Conservation (phyloP, 2,329 filamentous ascomycete genomes). For the Ascochyta pisi region DNA sequence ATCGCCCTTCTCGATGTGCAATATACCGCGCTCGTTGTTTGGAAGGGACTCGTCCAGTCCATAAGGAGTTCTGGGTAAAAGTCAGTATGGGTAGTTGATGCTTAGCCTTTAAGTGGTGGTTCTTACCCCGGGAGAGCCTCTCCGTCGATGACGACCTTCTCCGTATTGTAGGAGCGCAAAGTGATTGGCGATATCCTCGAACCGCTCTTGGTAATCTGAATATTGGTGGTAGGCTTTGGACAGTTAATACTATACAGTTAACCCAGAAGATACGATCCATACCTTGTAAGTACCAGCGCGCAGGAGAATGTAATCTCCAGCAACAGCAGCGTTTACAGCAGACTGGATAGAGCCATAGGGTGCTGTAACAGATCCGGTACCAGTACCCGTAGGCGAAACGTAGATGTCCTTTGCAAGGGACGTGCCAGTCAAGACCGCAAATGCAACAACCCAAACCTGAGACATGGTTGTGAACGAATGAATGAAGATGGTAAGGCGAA, state of each 20-base stretch:
- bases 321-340: conserved; percentile 55
- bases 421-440: not conserved
- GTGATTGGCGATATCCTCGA: conserved; percentile 39
- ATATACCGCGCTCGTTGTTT: conserved; percentile 54
- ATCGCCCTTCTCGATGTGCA: conserved; percentile 56
- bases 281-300: conserved; percentile 53
- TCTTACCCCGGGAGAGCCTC: conserved; percentile 17
- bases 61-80: conserved; percentile 12
- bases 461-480: not conserved
- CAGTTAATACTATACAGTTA: too few relatives aligned
- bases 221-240: conserved; percentile 52
- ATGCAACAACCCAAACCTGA: not conserved
- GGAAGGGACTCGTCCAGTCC: conserved; percentile 21
- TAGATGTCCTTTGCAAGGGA: conserved; percentile 47
- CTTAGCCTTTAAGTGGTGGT: too few relatives aligned
- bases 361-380: conserved; percentile 48
- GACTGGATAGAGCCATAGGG: conserved; percentile 57
- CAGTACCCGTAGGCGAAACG: conserved; percentile 53
- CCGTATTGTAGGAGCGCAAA: conserved; percentile 17
- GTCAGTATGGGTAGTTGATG: not conserved
- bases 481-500: not conserved
- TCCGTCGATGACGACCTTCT: conserved; percentile 23
- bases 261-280: too few relatives aligned
- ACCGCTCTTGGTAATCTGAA: conserved; percentile 51
- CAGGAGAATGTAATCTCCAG: conserved; percentile 56